Evolutionary conservation across 2,329 filamentous ascomycete species (phyloP), one percentile per base, ranked within the genome.

Genomic region (Fusarium dlaminii): DNA sequence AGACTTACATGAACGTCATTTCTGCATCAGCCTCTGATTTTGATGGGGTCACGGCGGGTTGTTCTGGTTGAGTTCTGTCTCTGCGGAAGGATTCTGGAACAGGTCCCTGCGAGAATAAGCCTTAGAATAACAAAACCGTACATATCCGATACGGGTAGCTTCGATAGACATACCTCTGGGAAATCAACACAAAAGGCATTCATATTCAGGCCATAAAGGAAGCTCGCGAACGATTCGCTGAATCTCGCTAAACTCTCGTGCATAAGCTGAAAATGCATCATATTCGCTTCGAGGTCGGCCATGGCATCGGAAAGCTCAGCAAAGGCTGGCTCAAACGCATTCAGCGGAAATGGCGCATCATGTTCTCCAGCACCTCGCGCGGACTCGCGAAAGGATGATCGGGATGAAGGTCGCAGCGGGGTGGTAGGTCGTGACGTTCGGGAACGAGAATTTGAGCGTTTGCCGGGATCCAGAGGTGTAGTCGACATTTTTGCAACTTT

Each of bases 131-230:
- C 36, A 55, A 43, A 11, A 8, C 39, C 39, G 14, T 46, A 37
- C 20, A 45, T 57, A 18, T 36, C 29, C n/a, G 7, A 60, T 9
- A 18, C 7, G 27, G 27, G 48, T 46, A 37, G 18, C 54, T 11
- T 36, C 34, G 57, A 62, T 59, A 54, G 29, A 63, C 81, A 58
- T 84, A 95, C 95, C 90, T 99, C 96, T 0, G 95, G 94, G 75
- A 98, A 99, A 82, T 99, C 96, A 37, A 98, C 95, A 82, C 96
- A 98, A 81, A 98, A 99, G 3, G 96, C 96, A 82, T 98, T 98
- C 95, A 99, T 98, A 80, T 98, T 98, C 81, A 99, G 83, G 5
- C 96, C 96, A 79, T 98, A 99, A 51, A 99, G 84, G 79, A 99
- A 98, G 77, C 93, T 94, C 3, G 95, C 95, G 83, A 99, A 99